Evolutionary conservation across 129 eudicot species (phyloP), one percentile per base, ranked within the genome.

Genomic region (Flaveria trinervia): DNA sequence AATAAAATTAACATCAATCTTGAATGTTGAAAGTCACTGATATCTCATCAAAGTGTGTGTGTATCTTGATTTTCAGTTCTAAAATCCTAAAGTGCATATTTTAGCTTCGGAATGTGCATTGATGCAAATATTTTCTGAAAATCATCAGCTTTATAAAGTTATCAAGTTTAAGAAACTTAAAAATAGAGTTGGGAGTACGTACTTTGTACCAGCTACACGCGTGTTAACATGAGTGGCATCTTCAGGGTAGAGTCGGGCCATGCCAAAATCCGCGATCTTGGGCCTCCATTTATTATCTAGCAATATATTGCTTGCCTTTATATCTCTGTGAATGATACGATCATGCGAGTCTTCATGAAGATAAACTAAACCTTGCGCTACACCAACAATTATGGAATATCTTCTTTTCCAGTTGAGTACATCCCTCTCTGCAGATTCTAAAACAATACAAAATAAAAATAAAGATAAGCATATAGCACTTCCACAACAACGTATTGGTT

Each of bases 171-270:
- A 54, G 22, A 23, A 44, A 69, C n/a, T 9, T n/a, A 44, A 78
- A 44, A 17, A 17, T 14, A 4, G 57, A 55, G 45, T 36, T 79
- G 66, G 73, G 67, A 45, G 43, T 72, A 81, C 96, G 12, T 88
- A 92, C 96, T 89, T 88, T 62, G 97, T 92, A 62, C 96, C 97
- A 26, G 93, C 97, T 65, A 88, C 91, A 68, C 97, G 89, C 17
- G 97, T 92, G 75, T 87, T 87, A 30, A 92, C 93, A 81, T 89
- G 96, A 46, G 97, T 87, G 83, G 72, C 76, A 78, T 92, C 92
- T 77, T 87, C 92, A 1, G 89, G 88, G 73, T 77, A 89, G 59
- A 92, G 87, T 11, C 92, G 72, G 49, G 96, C 97, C 96, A 92
- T 80, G 48, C 97, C 97, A 84, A 92, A 92, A 84, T 92, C 97